Evolutionary conservation across 1,284 basidiomycete genomes (phyloP), one percentile per base, ranked within the genome.

Genomic region (Leccinum angustisporum): DNA sequence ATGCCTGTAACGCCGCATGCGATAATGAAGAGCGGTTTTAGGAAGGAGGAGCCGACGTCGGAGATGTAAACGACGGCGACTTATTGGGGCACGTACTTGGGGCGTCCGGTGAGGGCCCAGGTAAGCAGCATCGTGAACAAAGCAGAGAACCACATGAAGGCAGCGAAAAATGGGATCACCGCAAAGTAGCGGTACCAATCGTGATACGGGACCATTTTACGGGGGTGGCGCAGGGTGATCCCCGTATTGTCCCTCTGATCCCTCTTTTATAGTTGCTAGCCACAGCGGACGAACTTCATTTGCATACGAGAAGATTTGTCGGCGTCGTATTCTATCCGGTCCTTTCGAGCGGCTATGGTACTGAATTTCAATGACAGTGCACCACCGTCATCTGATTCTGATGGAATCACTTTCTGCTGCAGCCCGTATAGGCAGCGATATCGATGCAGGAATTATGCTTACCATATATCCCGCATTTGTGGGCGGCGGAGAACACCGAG

Each of bases 11-110:
- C 79, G 46, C 77, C 76, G 66, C 84, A 86, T 11, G 84, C 85
- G 10, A 79, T 76, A 51, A 91, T 77, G 70, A 92, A 92, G 33
- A 92, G 78, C 5, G 90, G 90, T 70, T 91, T 91, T 43, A 92
- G 76, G 53, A 81, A 78, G 65, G 81, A 81, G 25, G 89, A 90
- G 18, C 86, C 89, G 36, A 91, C 75, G 68, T 91, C 89, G 30
- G 88, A 90, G 55, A 91, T 90, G 72, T 88, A 91, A 10, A 86
- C 85, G 59, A 91, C 84, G 5, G 72, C 76, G 34, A 82, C 82
- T 36, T 86, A 81, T 72, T 77, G 72, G 21, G 80, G 76, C 3
- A 78, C 75, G 65, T 85, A 86, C 61, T 78, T 76, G 11, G 81
- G 85, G 31, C 77, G 68, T 18, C 83, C 82, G 11, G 76, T 73